These are phyloP conservation scores for Clonostachys sp. DNA, from an alignment of 2,329 filamentous ascomycete species.

Conservation along the genomic window DNA sequence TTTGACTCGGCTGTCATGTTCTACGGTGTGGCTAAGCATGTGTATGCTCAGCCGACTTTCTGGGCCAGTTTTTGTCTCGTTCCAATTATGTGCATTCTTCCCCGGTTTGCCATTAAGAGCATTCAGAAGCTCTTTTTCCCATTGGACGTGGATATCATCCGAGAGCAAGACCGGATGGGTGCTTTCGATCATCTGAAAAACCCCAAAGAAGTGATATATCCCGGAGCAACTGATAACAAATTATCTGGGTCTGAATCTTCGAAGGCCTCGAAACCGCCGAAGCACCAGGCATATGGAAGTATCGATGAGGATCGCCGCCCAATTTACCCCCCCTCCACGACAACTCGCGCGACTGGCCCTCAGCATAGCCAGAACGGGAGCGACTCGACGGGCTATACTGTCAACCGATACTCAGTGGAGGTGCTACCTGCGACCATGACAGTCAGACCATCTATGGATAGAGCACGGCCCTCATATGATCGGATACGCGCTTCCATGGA, in stretches of 20 bases:
- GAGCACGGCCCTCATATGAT: constrained; percentile 80
- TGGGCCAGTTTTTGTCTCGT: constrained; percentile 82
- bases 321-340: constrained; percentile 89
- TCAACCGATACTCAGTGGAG: constrained; percentile 58
- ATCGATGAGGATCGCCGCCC: constrained; percentile 85
- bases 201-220: constrained; percentile 2
- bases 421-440: constrained; percentile 16
- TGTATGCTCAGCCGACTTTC: constrained; percentile 78
- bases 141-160: constrained; percentile 90
- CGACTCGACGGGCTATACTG: constrained; percentile 87
- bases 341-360: constrained; percentile 67
- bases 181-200: constrained; percentile 67
- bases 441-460: constrained; percentile 56
- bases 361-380: constrained; percentile 86
- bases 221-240: not conserved
- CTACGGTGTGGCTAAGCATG: constrained; percentile 72
- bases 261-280: constrained; percentile 51
- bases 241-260: constrained; percentile 42
- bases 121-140: constrained; percentile 93
- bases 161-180: constrained; percentile 82
- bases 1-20: constrained; percentile 48
- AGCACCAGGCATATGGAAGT: constrained; percentile 55
- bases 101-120: constrained; percentile 80
- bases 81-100: constrained; percentile 77
- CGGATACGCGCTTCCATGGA: constrained; percentile 85